Percentiles rank a stretch among this genome's conserved stretches.
phyloP scores from a whole-genome alignment of 306 rosid genomes.

The peach (Prunus persica) region Prunus_persica_NCBIv2 NC_034010.1:7309501-7310000 shows the following conservation, averaged over 20 bases:
- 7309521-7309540: background rate
- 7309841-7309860: too few relatives aligned
- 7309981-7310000: too few relatives aligned
- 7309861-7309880: too few relatives aligned
- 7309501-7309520: background rate
- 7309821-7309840: too few relatives aligned
- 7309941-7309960: too few relatives aligned
- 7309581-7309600: background rate
- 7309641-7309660: background rate
- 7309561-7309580: background rate
- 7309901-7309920: too few relatives aligned
- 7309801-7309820: too few relatives aligned
- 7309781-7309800: too few relatives aligned
- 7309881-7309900: too few relatives aligned
- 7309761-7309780: background rate
- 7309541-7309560: too few relatives aligned
- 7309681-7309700: background rate
- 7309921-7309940: too few relatives aligned
- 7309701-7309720: background rate
- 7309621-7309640: background rate
- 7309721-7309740: background rate
- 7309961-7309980: too few relatives aligned
- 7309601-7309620: background rate
- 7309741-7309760: background rate
- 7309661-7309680: background rate